Evolutionary conservation across 1,139 yeast species (phyloP).

Genomic region (Chernovozyma aurita): DNA sequence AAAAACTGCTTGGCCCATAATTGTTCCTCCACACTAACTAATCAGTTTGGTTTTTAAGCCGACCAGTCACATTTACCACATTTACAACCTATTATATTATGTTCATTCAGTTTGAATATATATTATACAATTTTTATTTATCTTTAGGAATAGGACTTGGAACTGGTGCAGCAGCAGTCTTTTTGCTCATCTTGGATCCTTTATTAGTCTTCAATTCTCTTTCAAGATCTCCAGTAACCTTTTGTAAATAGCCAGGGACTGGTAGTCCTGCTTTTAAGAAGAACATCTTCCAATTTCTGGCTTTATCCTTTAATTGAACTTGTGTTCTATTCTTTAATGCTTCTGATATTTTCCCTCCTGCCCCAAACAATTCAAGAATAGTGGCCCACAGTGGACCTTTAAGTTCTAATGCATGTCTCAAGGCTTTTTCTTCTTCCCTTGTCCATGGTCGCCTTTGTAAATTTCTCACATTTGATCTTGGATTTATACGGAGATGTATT

Average conservation of each 20-base stretch:
- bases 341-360: slow-evolving; percentile 86
- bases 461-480: slow-evolving; percentile 22
- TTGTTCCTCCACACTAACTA: too few species aligned
- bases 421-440: slow-evolving; percentile 80
- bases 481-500: slow-evolving; percentile 34
- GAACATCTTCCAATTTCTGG: slow-evolving; percentile 89
- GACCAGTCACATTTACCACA: too few species aligned
- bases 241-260: slow-evolving; percentile 71
- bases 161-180: slow-evolving; percentile 42
- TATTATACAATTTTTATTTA: slow-evolving; percentile 1
- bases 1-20: too few species aligned
- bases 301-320: slow-evolving; percentile 91
- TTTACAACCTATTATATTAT: too few species aligned
- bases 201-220: slow-evolving; percentile 34
- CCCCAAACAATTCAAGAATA: slow-evolving; percentile 81
- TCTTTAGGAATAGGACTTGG: slow-evolving; percentile 13
- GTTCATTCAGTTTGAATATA: too few species aligned
- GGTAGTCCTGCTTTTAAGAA: slow-evolving; percentile 67
- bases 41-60: too few species aligned
- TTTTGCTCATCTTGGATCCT: slow-evolving; percentile 22
- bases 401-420: slow-evolving; percentile 72
- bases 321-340: slow-evolving; percentile 81
- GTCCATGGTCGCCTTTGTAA: slow-evolving; percentile 74
- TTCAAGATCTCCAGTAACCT: slow-evolving; percentile 85
- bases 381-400: slow-evolving; percentile 94